These are phyloP conservation scores for Diplodia intermedia DNA, from an alignment of 2,329 filamentous ascomycete genomes.

Conservation along the genomic window DNA sequence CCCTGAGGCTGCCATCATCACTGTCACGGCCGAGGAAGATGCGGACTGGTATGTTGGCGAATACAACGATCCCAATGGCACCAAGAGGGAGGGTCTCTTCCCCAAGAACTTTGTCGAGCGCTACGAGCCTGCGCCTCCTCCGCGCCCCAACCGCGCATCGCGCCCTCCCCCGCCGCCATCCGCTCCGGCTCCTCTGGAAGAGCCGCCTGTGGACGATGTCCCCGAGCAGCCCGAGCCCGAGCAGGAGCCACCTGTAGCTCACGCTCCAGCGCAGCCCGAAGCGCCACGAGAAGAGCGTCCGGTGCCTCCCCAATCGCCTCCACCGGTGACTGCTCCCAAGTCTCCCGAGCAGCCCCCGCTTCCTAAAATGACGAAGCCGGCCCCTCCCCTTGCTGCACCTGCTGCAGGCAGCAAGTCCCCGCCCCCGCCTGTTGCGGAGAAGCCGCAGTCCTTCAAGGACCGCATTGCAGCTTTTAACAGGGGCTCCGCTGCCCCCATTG, in stretches of 20 bases:
- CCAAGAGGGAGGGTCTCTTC: slow-evolving; percentile 84
- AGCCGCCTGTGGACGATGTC: slow-evolving; percentile 14
- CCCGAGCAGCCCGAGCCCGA: slow-evolving; percentile 10
- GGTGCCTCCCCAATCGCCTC: slow-evolving; percentile 37
- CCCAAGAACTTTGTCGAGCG: slow-evolving; percentile 97
- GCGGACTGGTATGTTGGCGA: slow-evolving; percentile 92
- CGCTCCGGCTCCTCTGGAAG: slow-evolving; percentile 39
- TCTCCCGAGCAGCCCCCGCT: slow-evolving; percentile 46
- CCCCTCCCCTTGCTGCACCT: slow-evolving; percentile 46
- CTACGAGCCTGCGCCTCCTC: slow-evolving; percentile 89
- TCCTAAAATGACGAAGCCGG: slow-evolving; percentile 48
- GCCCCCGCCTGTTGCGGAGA: slow-evolving; percentile 73
- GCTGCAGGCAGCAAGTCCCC: slow-evolving; percentile 59
- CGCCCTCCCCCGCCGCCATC: slow-evolving; percentile 56
- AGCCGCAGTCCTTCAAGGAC: slow-evolving; percentile 90
- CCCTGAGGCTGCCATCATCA: slow-evolving; percentile 83
- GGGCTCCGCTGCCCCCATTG: slow-evolving; percentile 78
- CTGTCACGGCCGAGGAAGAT: slow-evolving; percentile 90
- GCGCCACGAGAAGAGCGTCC: slow-evolving; percentile 22
- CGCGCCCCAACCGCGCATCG: slow-evolving; percentile 75
- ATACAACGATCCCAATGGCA: slow-evolving; percentile 78
- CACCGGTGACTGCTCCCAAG: slow-evolving; percentile 49
- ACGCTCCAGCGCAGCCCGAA: slow-evolving; percentile 22
- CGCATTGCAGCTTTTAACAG: slow-evolving; percentile 98
- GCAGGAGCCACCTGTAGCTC: slow-evolving; percentile 23